Conservation (phyloP, 2,329 filamentous ascomycete species). For the Dactylella cylindrospora region DNA sequence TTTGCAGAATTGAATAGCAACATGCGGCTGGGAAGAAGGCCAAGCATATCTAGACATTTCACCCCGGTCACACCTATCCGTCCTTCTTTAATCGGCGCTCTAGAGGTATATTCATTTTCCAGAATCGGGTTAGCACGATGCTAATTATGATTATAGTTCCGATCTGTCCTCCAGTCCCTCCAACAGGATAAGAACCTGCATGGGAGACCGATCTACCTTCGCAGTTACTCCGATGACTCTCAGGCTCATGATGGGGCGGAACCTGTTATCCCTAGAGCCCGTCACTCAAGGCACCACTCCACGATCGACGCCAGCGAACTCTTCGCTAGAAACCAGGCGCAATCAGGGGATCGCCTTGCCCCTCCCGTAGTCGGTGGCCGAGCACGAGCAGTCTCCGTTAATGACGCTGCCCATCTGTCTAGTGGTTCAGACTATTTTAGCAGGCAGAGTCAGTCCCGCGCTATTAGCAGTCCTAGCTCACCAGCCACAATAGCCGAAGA, state of each 20-base stretch:
- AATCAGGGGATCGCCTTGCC: conserved; percentile 13
- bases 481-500: conserved; percentile 5
- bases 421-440: conserved; percentile 32
- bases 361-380: conserved; percentile 49
- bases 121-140: background rate
- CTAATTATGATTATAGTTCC: conserved; percentile 58
- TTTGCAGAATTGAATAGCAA: conserved; percentile 85
- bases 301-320: conserved; percentile 31
- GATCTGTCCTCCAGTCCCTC: conserved; percentile 83
- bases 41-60: conserved; percentile 63
- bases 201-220: conserved; percentile 67
- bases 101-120: conserved; percentile 60
- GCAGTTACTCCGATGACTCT: conserved; percentile 69
- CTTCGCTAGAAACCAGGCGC: background rate
- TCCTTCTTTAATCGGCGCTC: conserved; percentile 85
- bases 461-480: background rate
- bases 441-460: background rate
- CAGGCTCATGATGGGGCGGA: conserved; percentile 51
- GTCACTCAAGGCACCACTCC: conserved; percentile 52
- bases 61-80: conserved; percentile 77
- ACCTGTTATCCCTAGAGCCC: conserved; percentile 52
- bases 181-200: conserved; percentile 77
- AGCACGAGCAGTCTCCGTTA: conserved; percentile 62
- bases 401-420: conserved; percentile 56
- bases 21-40: conserved; percentile 80